Percentiles rank a stretch among this genome's conserved stretches.
Evolutionary conservation across 805 yeast species (phyloP).

Genomic region (Clavispora phyllophila): DNA sequence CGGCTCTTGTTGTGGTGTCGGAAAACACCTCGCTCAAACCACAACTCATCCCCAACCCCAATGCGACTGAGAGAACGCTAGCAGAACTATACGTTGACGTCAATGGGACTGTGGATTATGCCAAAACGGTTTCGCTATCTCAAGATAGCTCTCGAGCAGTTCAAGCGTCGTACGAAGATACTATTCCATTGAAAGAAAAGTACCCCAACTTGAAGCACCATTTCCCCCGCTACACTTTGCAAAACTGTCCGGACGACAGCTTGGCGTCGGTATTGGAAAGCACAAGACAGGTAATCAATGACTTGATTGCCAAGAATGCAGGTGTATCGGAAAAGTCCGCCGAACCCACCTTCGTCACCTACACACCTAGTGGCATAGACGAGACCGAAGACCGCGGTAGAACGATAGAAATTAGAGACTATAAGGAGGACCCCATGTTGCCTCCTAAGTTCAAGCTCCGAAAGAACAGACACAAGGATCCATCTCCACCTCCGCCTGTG

Average conservation of each 20-base stretch:
- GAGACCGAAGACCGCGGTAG: slow-evolving; percentile 23
- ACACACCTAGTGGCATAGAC: not conserved
- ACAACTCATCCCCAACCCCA: not conserved
- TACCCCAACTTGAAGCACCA: slow-evolving; percentile 35
- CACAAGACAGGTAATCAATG: slow-evolving; percentile 54
- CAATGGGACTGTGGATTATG: slow-evolving; percentile 18
- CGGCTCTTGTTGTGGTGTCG: not conserved
- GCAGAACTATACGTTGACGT: slow-evolving; percentile 20
- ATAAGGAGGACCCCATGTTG: slow-evolving; percentile 75
- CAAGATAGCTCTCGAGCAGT: slow-evolving; percentile 10
- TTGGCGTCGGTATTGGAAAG: slow-evolving; percentile 43
- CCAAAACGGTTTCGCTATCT: not conserved
- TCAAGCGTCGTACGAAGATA: slow-evolving; percentile 49
- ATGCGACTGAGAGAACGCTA: slow-evolving; percentile 7
- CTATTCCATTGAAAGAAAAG: slow-evolving; percentile 51
- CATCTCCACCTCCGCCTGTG: slow-evolving; percentile 63
- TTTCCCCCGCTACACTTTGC: slow-evolving; percentile 35
- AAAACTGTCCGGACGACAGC: slow-evolving; percentile 39
- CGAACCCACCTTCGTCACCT: slow-evolving; percentile 8
- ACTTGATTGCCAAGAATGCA: slow-evolving; percentile 41
- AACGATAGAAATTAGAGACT: slow-evolving; percentile 60
- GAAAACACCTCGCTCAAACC: not conserved
- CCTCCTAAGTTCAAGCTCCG: slow-evolving; percentile 75
- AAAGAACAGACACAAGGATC: slow-evolving; percentile 59
- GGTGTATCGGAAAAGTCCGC: slow-evolving; percentile 28